These are phyloP conservation scores for Chloranthus sessilifolius DNA, from an alignment of 164 flowering plant species.

Conservation along the genomic window DNA sequence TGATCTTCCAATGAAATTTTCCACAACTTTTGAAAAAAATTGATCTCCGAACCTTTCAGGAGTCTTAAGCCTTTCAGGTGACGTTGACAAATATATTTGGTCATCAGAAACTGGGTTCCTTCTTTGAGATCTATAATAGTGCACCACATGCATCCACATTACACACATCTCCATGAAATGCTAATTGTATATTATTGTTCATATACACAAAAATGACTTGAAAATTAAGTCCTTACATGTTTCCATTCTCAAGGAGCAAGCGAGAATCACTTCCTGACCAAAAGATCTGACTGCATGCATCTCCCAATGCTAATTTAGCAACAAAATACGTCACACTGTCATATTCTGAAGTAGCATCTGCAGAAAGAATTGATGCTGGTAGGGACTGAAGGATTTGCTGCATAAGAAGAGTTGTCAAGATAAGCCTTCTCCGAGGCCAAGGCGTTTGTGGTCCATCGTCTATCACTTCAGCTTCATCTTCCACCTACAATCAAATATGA, in stretches of 20 bases:
- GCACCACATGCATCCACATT: too few relatives aligned
- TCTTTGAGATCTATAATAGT: too few relatives aligned
- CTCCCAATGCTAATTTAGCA: constrained; percentile 62
- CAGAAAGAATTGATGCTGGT: constrained; percentile 42
- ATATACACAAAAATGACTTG: not conserved
- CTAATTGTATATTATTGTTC: too few relatives aligned
- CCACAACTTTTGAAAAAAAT: constrained; percentile 38
- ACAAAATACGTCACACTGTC: constrained; percentile 42
- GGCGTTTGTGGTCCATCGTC: constrained; percentile 31
- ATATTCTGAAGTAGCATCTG: constrained; percentile 38
- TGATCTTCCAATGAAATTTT: constrained; percentile 38
- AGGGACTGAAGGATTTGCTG: constrained; percentile 64
- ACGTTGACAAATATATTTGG: constrained; percentile 37
- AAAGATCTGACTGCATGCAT: constrained; percentile 59
- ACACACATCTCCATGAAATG: too few relatives aligned
- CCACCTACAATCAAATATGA: constrained; percentile 36
- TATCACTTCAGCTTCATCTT: constrained; percentile 37
- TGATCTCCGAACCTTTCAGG: constrained; percentile 30
- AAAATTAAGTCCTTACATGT: constrained; percentile 39
- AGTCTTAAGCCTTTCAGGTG: constrained; percentile 28
- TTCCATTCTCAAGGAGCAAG: constrained; percentile 14
- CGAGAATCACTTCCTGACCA: constrained; percentile 22
- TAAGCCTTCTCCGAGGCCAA: constrained; percentile 61
- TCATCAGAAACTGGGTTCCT: too few relatives aligned
- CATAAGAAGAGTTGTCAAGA: constrained; percentile 65